A percentile compares a stretch with the other conserved stretches of the same genome.
Conservation (phyloP, 805 yeast species). For the Cyberlindnera sargentensis region DNA sequence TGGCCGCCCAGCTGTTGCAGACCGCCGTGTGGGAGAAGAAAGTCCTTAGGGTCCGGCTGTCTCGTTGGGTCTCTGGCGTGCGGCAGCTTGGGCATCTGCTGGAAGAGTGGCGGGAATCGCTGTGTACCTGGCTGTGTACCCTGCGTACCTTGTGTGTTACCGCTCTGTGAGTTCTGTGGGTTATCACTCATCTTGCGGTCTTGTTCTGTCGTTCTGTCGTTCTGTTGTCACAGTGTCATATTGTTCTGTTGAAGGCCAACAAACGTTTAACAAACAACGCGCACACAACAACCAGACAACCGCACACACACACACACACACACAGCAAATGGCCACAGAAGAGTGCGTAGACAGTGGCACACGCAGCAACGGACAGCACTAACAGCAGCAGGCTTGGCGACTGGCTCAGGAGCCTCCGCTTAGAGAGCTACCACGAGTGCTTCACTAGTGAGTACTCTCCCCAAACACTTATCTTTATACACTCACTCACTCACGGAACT, state of each 20-base stretch:
- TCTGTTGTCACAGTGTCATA: too few relatives aligned
- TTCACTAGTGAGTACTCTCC: conserved; percentile 5
- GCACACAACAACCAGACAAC: too few relatives aligned
- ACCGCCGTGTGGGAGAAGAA: neutral
- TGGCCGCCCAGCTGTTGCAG: conserved; percentile 7
- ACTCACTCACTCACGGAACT: neutral
- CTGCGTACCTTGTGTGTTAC: too few relatives aligned
- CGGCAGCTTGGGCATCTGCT: conserved; percentile 4
- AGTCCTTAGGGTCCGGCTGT: neutral
- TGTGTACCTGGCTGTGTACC: neutral
- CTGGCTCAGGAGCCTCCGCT: conserved; percentile 7
- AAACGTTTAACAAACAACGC: too few relatives aligned
- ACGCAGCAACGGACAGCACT: too few relatives aligned
- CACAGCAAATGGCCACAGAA: neutral
- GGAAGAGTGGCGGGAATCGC: neutral
- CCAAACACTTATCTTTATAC: neutral
- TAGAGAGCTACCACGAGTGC: conserved; percentile 5
- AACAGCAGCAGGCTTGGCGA: conserved; percentile 1
- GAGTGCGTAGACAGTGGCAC: neutral
- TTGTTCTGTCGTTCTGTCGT: neutral
- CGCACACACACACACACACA: neutral
- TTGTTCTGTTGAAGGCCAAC: too few relatives aligned
- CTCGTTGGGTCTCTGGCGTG: conserved; percentile 5
- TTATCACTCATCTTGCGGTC: neutral
- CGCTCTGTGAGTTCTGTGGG: neutral